A percentile compares a stretch with the other conserved stretches of the same genome.
Conservation (phyloP, 2,329 filamentous ascomycete genomes). For the Alternaria metachromatica region DNA sequence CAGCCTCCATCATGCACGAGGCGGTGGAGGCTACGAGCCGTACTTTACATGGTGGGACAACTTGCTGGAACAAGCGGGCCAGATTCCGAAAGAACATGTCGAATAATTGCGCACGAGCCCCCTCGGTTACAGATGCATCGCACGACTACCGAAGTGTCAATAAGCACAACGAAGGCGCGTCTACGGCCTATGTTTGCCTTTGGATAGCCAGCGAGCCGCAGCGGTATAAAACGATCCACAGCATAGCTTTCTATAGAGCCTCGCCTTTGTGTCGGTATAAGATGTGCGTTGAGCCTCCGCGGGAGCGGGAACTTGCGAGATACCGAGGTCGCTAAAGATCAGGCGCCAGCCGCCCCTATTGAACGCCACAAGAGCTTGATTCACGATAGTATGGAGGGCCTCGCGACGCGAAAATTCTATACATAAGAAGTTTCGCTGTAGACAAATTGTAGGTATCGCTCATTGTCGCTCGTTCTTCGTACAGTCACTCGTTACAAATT, state of each 20-base stretch:
- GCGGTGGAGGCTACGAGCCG: not conserved
- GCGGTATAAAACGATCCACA: not conserved
- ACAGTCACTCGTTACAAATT: not conserved
- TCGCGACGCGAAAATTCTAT: not conserved
- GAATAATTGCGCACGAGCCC: not conserved
- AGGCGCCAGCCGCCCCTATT: constrained; percentile 6
- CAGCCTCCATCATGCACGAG: not conserved
- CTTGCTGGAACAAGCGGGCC: not conserved
- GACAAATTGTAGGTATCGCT: not conserved
- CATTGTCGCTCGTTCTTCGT: not conserved
- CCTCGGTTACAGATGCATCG: not conserved
- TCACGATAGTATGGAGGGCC: not conserved
- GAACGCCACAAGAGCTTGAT: not conserved
- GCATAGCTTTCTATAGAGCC: not conserved
- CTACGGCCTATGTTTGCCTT: not conserved
- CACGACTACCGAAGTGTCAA: not conserved
- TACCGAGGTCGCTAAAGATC: not conserved
- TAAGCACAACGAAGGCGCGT: not conserved
- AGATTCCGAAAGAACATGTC: not conserved
- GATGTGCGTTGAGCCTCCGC: not conserved
- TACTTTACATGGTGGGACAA: not conserved
- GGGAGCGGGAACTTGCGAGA: not conserved
- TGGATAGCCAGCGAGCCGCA: not conserved
- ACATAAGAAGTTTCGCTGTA: not conserved
- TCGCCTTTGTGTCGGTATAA: not conserved